Conservation (phyloP, 495 filamentous ascomycete genomes). For the Neurospora tetrasperma region DNA sequence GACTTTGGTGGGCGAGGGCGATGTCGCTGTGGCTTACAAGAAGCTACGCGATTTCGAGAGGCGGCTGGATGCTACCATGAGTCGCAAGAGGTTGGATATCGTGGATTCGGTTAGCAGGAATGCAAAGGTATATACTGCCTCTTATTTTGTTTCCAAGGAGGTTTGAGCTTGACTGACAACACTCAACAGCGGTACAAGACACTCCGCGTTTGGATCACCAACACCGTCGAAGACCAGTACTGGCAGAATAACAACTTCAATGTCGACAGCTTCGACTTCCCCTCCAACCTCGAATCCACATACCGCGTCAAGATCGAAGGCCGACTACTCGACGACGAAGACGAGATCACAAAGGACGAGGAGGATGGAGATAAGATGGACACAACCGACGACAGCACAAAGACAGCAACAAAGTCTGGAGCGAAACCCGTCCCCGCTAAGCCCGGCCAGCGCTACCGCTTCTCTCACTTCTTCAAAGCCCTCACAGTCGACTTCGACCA, state of each 20-base stretch:
- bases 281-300: slow-evolving; percentile 53
- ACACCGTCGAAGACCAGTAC: slow-evolving; percentile 86
- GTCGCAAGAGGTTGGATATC: slow-evolving; percentile 85
- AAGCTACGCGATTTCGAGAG: slow-evolving; percentile 79
- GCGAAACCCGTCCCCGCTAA: slow-evolving; percentile 27
- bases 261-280: slow-evolving; percentile 65
- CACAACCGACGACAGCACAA: slow-evolving; percentile 50
- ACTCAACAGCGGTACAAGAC: slow-evolving; percentile 56
- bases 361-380: slow-evolving; percentile 53
- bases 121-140: slow-evolving; percentile 46
- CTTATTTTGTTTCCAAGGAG: not conserved
- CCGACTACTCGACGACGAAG: slow-evolving; percentile 68
- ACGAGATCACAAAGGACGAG: slow-evolving; percentile 47
- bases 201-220: slow-evolving; percentile 89
- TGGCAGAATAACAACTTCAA: slow-evolving; percentile 69
- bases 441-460: slow-evolving; percentile 43
- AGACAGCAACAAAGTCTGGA: slow-evolving; percentile 2
- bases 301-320: slow-evolving; percentile 93
- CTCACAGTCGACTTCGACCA: slow-evolving; percentile 83
- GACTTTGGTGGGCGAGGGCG: slow-evolving; percentile 52
- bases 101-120: slow-evolving; percentile 72
- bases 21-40: slow-evolving; percentile 73
- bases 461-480: slow-evolving; percentile 93
- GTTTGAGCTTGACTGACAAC: not conserved
- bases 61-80: slow-evolving; percentile 85